These are phyloP conservation scores for Fusarium dlaminii DNA, from an alignment of 2,329 filamentous ascomycete genomes.

Conservation along the genomic window DNA sequence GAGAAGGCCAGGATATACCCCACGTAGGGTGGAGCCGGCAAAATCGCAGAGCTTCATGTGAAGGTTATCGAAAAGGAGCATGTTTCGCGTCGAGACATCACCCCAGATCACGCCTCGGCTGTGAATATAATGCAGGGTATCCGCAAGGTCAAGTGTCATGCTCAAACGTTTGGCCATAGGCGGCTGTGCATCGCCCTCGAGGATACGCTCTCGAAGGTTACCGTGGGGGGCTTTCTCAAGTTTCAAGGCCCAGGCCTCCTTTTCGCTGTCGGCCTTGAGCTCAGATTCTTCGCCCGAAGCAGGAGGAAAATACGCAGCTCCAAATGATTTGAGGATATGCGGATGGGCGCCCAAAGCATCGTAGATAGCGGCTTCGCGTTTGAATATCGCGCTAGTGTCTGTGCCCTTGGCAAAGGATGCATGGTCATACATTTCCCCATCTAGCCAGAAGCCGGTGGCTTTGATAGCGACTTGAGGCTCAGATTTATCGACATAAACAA, in stretches of 20 bases:
- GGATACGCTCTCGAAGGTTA: neutral
- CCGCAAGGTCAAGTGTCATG: neutral
- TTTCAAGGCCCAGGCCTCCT: neutral
- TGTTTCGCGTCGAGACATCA: too few relatives aligned
- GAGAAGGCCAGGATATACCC: too few relatives aligned
- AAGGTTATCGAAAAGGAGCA: too few relatives aligned
- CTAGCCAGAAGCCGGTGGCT: neutral
- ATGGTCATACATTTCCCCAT: neutral
- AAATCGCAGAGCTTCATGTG: too few relatives aligned
- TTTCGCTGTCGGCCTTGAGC: fast-evolving
- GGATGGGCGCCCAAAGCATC: fast-evolving
- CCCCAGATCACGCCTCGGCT: neutral
- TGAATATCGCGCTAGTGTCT: neutral
- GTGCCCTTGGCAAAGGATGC: neutral
- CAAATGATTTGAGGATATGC: neutral
- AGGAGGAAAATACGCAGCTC: neutral
- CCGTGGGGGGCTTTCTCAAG: neutral
- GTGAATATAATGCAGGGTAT: neutral
- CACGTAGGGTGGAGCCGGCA: too few relatives aligned
- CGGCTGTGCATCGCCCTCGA: neutral
- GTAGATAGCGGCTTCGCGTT: neutral
- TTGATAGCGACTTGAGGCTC: neutral
- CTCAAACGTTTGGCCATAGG: neutral
- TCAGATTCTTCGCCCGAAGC: neutral
- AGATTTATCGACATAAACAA: neutral